phyloP scores from a whole-genome alignment of 139 green algal species.

The Auxenochlorella protothecoides region DNA sequence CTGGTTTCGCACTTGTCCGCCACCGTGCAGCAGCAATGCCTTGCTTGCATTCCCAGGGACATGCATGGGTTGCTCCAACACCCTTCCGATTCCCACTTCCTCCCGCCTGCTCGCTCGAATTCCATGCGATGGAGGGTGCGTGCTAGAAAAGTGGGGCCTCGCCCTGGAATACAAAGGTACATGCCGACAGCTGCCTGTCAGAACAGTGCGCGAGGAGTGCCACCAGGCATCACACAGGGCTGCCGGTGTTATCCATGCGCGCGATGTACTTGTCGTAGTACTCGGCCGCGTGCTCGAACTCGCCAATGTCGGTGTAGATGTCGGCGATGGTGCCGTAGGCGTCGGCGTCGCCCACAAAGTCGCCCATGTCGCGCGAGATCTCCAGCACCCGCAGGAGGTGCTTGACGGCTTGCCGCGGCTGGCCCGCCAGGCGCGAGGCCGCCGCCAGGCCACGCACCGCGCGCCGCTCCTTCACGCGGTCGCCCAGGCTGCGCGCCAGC shows the following conservation, averaged over 20 bases:
- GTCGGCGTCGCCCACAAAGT: slow-evolving; percentile 70
- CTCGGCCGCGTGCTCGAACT: slow-evolving; percentile 79
- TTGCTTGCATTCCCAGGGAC: too few relatives aligned
- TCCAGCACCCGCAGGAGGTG: slow-evolving; percentile 78
- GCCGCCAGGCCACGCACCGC: slow-evolving; percentile 79
- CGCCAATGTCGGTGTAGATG: slow-evolving; percentile 83
- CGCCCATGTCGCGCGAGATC: slow-evolving; percentile 62
- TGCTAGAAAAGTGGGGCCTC: too few relatives aligned
- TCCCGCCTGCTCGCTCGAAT: too few relatives aligned
- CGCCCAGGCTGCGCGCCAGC: slow-evolving; percentile 52
- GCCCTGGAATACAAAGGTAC: too few relatives aligned
- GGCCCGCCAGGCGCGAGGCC: slow-evolving; percentile 48
- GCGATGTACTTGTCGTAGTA: slow-evolving; percentile 84
- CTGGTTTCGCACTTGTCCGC: too few relatives aligned
- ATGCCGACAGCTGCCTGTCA: too few relatives aligned
- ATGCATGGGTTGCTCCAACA: too few relatives aligned
- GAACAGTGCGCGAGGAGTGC: too few relatives aligned
- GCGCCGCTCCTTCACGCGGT: slow-evolving; percentile 72
- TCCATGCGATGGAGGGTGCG: too few relatives aligned
- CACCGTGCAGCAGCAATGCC: too few relatives aligned
- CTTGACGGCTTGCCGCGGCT: slow-evolving; percentile 68
- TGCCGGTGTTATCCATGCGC: slow-evolving; percentile 39
- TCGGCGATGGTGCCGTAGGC: slow-evolving; percentile 88
- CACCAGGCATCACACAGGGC: too few relatives aligned
- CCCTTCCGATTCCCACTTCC: too few relatives aligned